Evolutionary conservation across 306 rosid species (phyloP), one percentile per base, ranked within the genome.

Genomic region (Gastrolobium bilobum): DNA sequence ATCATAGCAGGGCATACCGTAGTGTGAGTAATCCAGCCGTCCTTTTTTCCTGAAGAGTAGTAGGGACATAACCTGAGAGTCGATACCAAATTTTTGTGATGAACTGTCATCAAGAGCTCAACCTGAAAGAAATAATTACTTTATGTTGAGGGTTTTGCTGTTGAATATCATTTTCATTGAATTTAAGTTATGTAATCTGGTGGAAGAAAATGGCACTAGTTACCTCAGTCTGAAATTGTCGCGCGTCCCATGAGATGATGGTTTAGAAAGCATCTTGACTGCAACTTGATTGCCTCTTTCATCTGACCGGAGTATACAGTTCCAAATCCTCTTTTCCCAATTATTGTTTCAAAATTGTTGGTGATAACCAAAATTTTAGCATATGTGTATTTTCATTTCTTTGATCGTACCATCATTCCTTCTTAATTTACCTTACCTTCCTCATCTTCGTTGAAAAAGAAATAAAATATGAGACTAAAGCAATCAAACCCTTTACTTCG

Each of bases 261-360:
- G 68, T 43, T 91, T 68, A 44, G 92, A 92, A 46, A 90, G 91
- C 77, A 82, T 85, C 76, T 92, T 92, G 6, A 85, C 86, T 6
- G 97, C 97, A 54, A 88, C 92, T 84, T 83, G 82, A 39, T 74
- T 88, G 56, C 89, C 91, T 86, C 87, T 70, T 87, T 83, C 87
- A 85, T 75, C 50, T 68, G 38, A 47, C 97, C 97, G 39, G 14
- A 29, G 61, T 83, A 92, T 64, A 90, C 94, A 42, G 10, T 59
- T 77, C 92, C 97, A 72, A 87, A 92, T 73, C 97, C 92, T 35
- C 97, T 94, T 58, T 77, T 90, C 13, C 97, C 94, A 3, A 88
- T 84, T 43, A 68, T 73, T 30, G 47, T 63, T 72, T 89, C 57
- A 39, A 89, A 89, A 85, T 86, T 85, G 60, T 77, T 79, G 72